These are phyloP conservation scores for Ophiostoma tasmaniense DNA, from an alignment of 2,329 filamentous ascomycete species.

Conservation along the genomic window DNA sequence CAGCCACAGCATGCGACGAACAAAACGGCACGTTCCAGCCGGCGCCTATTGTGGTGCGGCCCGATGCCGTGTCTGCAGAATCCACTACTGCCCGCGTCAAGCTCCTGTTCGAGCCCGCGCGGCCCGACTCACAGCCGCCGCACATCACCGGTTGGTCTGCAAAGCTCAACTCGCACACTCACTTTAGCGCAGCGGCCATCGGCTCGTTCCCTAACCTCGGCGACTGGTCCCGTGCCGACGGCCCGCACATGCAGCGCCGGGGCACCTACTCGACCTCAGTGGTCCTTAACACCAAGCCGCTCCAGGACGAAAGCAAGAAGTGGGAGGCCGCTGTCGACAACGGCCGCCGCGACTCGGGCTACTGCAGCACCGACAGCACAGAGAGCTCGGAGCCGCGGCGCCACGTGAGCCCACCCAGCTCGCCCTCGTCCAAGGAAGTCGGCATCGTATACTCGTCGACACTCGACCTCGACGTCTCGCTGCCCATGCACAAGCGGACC, in stretches of 20 bases:
- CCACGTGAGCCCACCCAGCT: background rate
- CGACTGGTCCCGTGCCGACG: slow-evolving; percentile 28
- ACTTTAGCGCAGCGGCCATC: slow-evolving; percentile 41
- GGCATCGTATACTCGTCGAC: slow-evolving; percentile 34
- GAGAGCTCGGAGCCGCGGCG: background rate
- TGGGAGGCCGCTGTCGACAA: slow-evolving; percentile 35
- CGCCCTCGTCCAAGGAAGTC: slow-evolving; percentile 13
- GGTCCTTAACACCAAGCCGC: slow-evolving; percentile 31
- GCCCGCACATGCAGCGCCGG: slow-evolving; percentile 33
- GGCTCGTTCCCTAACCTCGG: slow-evolving; percentile 43
- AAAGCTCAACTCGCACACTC: slow-evolving; percentile 46
- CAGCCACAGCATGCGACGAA: slow-evolving; percentile 29
- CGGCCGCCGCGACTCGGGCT: slow-evolving; percentile 44
- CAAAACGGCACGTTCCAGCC: slow-evolving; percentile 35
- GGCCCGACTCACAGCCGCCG: slow-evolving; percentile 37
- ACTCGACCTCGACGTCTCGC: slow-evolving; percentile 39
- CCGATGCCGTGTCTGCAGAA: slow-evolving; percentile 38
- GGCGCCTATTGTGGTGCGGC: slow-evolving; percentile 40
- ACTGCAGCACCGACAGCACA: slow-evolving; percentile 32
- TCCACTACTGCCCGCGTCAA: slow-evolving; percentile 37
- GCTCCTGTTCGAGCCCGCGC: slow-evolving; percentile 40
- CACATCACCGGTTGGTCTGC: slow-evolving; percentile 40
- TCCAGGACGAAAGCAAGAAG: slow-evolving; percentile 24
- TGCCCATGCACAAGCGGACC: slow-evolving; percentile 40
- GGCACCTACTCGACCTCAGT: slow-evolving; percentile 40